A percentile compares a stretch with the other conserved stretches of the same genome.
phyloP scores from a whole-genome alignment of 2,329 filamentous ascomycete genomes.

The Aspergillus versicolor region DNA sequence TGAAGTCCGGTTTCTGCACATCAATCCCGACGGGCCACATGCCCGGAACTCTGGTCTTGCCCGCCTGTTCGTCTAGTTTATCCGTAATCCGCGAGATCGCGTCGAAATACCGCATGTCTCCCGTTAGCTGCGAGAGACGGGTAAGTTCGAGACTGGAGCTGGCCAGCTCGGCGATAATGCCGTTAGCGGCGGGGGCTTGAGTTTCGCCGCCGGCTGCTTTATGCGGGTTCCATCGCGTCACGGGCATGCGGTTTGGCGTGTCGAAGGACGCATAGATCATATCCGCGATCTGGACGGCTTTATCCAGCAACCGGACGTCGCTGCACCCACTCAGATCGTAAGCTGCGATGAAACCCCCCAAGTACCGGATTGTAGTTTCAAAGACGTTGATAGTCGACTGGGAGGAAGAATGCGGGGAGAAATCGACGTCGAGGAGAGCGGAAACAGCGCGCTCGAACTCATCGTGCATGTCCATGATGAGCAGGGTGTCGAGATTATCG shows the following conservation, averaged over 20 bases:
- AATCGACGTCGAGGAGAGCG: constrained; percentile 70
- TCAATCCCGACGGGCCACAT: constrained; percentile 77
- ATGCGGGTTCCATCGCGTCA: constrained; percentile 69
- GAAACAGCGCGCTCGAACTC: constrained; percentile 75
- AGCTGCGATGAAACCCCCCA: constrained; percentile 77
- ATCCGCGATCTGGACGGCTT: constrained; percentile 74
- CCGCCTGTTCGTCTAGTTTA: constrained; percentile 66
- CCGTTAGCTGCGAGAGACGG: constrained; percentile 76
- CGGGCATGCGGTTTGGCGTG: constrained; percentile 85
- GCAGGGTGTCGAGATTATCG: constrained; percentile 74
- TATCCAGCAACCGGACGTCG: constrained; percentile 67
- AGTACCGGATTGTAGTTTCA: constrained; percentile 83
- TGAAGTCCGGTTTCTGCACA: constrained; percentile 29
- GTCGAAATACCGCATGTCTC: constrained; percentile 78
- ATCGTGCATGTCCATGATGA: constrained; percentile 73
- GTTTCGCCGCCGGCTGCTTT: constrained; percentile 50
- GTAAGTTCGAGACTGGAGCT: constrained; percentile 85
- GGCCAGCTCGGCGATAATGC: constrained; percentile 64
- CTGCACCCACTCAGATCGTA: constrained; percentile 74
- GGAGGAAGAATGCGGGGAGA: constrained; percentile 55
- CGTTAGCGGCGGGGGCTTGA: background rate
- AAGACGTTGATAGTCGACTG: constrained; percentile 71
- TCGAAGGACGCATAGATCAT: constrained; percentile 77
- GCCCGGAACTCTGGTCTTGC: constrained; percentile 64
- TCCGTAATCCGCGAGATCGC: constrained; percentile 79